These are phyloP conservation scores for Arachnomyces sp. DNA, from an alignment of 2,329 filamentous ascomycete species.

Conservation along the genomic window DNA sequence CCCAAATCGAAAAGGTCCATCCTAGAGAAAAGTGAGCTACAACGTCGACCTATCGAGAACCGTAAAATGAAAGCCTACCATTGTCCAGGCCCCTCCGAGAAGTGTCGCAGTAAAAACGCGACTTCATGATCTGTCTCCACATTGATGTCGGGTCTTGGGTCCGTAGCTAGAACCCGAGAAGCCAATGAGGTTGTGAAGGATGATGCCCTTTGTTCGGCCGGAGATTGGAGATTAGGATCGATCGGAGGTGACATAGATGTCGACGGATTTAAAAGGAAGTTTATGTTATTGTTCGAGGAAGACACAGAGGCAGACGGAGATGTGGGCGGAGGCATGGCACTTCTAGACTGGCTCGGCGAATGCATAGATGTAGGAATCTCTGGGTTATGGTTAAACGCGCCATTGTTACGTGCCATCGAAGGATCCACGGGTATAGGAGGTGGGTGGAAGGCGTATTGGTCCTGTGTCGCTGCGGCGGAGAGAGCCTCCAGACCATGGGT, in stretches of 20 bases:
- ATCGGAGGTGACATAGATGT: conserved; percentile 36
- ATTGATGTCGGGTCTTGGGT: conserved; percentile 19
- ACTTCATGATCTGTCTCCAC: conserved; percentile 46
- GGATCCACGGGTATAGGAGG: conserved; percentile 17
- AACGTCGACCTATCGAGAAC: background rate
- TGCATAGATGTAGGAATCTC: conserved; percentile 20
- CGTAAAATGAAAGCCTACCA: conserved; percentile 35
- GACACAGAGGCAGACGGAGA: conserved; percentile 39
- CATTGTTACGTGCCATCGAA: conserved; percentile 15
- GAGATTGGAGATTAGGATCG: conserved; percentile 32
- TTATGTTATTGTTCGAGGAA: conserved; percentile 42
- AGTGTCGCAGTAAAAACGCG: conserved; percentile 53
- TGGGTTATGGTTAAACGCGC: conserved; percentile 12
- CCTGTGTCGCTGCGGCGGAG: conserved; percentile 43
- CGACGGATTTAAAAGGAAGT: conserved; percentile 48
- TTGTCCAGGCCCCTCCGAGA: conserved; percentile 51
- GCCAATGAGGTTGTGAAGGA: conserved; percentile 21
- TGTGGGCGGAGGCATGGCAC: conserved; percentile 24
- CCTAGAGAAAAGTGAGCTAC: conserved; percentile 18
- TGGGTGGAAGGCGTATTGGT: conserved; percentile 24
- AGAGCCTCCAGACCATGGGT: conserved; percentile 48
- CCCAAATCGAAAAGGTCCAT: conserved; percentile 42
- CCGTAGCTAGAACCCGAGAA: conserved; percentile 14
- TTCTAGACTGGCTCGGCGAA: conserved; percentile 27
- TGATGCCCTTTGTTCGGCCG: conserved; percentile 21